Base-by-base conservation (phyloP, 2,329 filamentous ascomycete species). In the Kalmusia sp. region DNA sequence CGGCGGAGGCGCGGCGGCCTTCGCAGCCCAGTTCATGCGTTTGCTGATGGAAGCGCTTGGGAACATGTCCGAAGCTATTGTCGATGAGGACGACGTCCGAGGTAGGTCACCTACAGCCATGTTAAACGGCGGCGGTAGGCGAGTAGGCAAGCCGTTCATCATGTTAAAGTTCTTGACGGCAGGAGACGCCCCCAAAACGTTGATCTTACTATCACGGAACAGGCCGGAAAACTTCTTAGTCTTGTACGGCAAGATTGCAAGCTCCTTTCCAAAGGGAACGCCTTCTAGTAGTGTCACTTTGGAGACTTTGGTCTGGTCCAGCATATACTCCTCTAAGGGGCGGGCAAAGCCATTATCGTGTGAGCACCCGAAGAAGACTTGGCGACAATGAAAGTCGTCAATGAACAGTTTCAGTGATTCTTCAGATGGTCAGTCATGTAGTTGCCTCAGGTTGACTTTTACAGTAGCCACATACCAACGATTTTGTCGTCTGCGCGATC, bases 321-420 rank as follows among this genome's bases (percentile, higher is more conserved):
- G 71, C 41, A 77, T 66, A 45, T 78, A 77, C 28, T 82, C 76
- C 63, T 84, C 79, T 9, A 87, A 72, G 30, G 82, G 71, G 9
- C 76, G 75, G 21, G 79, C 79, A 66, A 85, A 87, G 19, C 80
- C 77, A 50, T 79, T 80, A 69, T 84, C 82, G 53, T 83, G 80
- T 12, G 82, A 82, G 67, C 84, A 85, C 7, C 84, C 85, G 30
- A 87, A 76, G 43, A 87, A 74, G 47, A 87, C 80, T 51, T 85
- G 83, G 48, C 82, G 83, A 64, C 85, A 87, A 60, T 85, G 84
- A 57, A 79, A 81, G 61, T 86, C 81, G 68, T 81, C 76, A 45
- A 85, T 72, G 67, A 82, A 79, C 41, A 84, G 68, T 60, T 82
- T 81, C 69, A 87, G 81, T 22, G 75, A 74, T 58, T 83, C 83